phyloP scores from a whole-genome alignment of 1,284 basidiomycete species.

The Boletus semigastroideus region DNA sequence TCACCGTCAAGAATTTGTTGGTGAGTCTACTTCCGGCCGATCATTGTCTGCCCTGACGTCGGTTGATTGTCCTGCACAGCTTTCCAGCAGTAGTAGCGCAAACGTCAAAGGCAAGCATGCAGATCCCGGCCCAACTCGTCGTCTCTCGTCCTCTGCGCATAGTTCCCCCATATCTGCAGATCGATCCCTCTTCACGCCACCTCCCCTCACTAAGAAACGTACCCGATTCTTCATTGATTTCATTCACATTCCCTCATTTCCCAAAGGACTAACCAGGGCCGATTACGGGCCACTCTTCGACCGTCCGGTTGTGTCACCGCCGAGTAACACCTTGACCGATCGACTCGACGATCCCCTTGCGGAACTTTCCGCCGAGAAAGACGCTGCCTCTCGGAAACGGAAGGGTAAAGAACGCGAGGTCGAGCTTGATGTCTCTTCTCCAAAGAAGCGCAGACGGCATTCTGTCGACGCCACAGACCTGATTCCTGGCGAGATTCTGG shows the following conservation, averaged over 20 bases:
- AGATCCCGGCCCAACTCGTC: slow-evolving; percentile 8
- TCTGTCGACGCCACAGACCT: not conserved
- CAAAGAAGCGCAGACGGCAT: not conserved
- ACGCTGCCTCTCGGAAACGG: not conserved
- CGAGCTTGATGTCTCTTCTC: slow-evolving; percentile 6
- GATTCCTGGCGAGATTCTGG: not conserved
- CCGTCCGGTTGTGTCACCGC: not conserved
- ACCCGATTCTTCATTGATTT: slow-evolving; percentile 13
- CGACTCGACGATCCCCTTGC: not conserved
- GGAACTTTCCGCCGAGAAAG: not conserved
- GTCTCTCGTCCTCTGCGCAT: not conserved
- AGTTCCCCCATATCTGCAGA: slow-evolving; percentile 13
- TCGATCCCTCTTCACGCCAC: slow-evolving; percentile 33
- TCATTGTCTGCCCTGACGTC: not conserved
- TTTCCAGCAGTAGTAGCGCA: not conserved
- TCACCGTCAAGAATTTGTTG: slow-evolving; percentile 3
- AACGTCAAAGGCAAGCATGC: not conserved
- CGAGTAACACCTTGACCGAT: not conserved
- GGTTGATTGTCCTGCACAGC: slow-evolving; percentile 12
- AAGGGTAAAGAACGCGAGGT: slow-evolving; percentile 28
- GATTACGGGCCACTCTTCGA: slow-evolving; percentile 18
- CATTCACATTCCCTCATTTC: slow-evolving; percentile 23
- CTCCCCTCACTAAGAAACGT: slow-evolving; percentile 15
- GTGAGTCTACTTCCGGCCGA: slow-evolving; percentile 21
- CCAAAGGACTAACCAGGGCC: slow-evolving; percentile 20